Conservation (phyloP, 192 early-diverging fungal species). For the Blastocladiella britannica region DNA sequence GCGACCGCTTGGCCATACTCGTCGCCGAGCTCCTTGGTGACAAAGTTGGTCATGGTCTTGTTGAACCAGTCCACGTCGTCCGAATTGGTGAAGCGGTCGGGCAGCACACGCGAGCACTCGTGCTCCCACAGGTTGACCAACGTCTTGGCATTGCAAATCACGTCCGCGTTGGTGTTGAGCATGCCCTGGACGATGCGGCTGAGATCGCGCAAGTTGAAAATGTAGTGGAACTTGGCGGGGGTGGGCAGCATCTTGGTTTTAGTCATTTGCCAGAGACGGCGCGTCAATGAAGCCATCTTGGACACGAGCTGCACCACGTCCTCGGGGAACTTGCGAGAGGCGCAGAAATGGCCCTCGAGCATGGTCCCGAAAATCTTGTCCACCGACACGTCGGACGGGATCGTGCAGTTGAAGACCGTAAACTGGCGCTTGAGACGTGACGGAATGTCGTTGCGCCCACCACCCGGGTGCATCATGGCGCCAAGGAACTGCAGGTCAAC, state of each 20-base stretch:
- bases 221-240: constrained; percentile 95
- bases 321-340: constrained; percentile 23
- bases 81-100: constrained; percentile 79
- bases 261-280: constrained; percentile 35
- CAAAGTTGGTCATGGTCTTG: constrained; percentile 56
- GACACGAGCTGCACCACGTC: constrained; percentile 21
- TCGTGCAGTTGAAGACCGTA: constrained; percentile 81
- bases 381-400: constrained; percentile 77
- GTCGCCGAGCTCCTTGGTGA: constrained; percentile 69
- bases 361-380: constrained; percentile 72
- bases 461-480: constrained; percentile 75
- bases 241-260: constrained; percentile 58
- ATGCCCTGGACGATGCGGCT: constrained; percentile 97
- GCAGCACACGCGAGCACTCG: constrained; percentile 90
- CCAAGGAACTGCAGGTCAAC: constrained; percentile 98
- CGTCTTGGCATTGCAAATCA: constrained; percentile 53
- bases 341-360: constrained; percentile 40
- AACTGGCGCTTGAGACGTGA: constrained; percentile 69
- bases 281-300: constrained; percentile 24
- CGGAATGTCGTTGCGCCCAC: constrained; percentile 83
- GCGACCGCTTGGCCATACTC: constrained; percentile 47
- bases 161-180: constrained; percentile 70
- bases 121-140: constrained; percentile 94
- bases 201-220: constrained; percentile 97
- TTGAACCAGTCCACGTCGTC: constrained; percentile 86